phyloP scores from a whole-genome alignment of 1,284 basidiomycete genomes.

The Fomes fomentarius region DNA sequence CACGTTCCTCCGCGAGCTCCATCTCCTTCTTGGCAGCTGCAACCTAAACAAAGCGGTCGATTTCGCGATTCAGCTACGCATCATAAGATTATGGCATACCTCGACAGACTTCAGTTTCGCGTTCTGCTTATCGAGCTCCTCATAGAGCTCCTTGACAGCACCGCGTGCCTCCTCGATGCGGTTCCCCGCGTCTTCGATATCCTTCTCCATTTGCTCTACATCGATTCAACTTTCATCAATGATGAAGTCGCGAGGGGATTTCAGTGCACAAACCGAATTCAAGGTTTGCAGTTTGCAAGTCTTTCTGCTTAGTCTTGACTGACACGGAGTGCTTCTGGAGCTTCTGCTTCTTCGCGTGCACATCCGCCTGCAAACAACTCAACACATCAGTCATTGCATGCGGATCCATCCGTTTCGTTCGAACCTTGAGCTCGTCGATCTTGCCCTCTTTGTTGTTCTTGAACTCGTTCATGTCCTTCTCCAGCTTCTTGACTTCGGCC shows the following conservation, averaged over 20 bases:
- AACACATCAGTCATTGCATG: neutral
- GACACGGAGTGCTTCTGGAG: conserved; percentile 80
- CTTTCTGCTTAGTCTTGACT: conserved; percentile 89
- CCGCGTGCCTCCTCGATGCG: conserved; percentile 65
- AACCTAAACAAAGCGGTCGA: conserved; percentile 41
- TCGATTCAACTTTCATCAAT: neutral
- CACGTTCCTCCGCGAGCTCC: conserved; percentile 82
- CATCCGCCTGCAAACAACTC: conserved; percentile 57
- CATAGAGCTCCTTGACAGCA: conserved; percentile 61
- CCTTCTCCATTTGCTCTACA: conserved; percentile 83
- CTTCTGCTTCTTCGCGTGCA: conserved; percentile 80
- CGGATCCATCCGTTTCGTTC: conserved; percentile 4
- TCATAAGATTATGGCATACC: conserved; percentile 40
- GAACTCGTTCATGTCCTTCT: conserved; percentile 98
- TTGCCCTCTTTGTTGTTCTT: conserved; percentile 99
- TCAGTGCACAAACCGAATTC: conserved; percentile 72
- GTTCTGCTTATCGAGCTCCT: conserved; percentile 67
- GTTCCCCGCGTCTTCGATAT: conserved; percentile 66
- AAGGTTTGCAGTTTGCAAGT: conserved; percentile 84
- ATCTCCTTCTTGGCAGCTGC: conserved; percentile 67
- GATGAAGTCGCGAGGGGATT: neutral
- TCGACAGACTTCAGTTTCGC: conserved; percentile 56
- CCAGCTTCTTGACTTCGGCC: conserved; percentile 83
- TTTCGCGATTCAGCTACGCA: neutral
- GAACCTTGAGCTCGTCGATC: conserved; percentile 90